A percentile compares a stretch with the other conserved stretches of the same genome.
These are phyloP conservation scores for Rubia balearica DNA, from an alignment of 305 asterid species.

Conservation along the genomic window DNA sequence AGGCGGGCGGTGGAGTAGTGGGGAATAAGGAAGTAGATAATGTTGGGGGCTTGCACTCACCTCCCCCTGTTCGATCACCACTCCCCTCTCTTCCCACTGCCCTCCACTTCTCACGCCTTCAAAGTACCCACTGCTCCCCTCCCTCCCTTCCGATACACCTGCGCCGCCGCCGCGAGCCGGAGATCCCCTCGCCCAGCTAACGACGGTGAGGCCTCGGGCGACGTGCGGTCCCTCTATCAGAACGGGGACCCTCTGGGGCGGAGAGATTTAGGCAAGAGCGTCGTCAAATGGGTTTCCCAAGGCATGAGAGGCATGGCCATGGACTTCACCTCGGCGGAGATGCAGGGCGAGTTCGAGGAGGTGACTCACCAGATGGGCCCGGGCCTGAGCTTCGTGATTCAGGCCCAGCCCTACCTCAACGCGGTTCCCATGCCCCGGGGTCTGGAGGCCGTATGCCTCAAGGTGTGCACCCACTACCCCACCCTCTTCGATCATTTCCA, in stretches of 20 bases:
- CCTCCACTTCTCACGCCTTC: slow-evolving; percentile 19
- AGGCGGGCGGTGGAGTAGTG: too few species aligned
- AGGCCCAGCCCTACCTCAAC: slow-evolving; percentile 88
- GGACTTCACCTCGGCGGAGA: slow-evolving; percentile 62
- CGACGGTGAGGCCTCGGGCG: slow-evolving; percentile 16
- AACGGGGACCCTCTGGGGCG: slow-evolving; percentile 86
- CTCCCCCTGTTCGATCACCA: slow-evolving; percentile 18
- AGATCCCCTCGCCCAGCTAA: background rate
- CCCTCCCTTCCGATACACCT: slow-evolving; percentile 9
- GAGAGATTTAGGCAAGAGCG: slow-evolving; percentile 74
- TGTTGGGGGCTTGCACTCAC: background rate
- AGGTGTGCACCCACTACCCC: slow-evolving; percentile 89
- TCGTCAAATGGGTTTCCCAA: slow-evolving; percentile 68
- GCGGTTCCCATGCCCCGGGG: slow-evolving; percentile 92
- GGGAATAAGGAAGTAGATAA: too few species aligned
- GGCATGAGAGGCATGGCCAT: slow-evolving; percentile 91
- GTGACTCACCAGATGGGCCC: slow-evolving; percentile 69
- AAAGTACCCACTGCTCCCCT: background rate
- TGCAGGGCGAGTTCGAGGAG: slow-evolving; percentile 68
- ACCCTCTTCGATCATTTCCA: slow-evolving; percentile 94
- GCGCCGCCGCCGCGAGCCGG: slow-evolving; percentile 15
- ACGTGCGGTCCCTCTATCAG: slow-evolving; percentile 39
- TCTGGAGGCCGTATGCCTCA: slow-evolving; percentile 72
- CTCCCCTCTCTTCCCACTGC: background rate
- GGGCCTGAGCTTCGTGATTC: slow-evolving; percentile 76